Evolutionary conservation across 192 early-diverging fungal species (phyloP).

Genomic region (Pilobolus umbonatus): DNA sequence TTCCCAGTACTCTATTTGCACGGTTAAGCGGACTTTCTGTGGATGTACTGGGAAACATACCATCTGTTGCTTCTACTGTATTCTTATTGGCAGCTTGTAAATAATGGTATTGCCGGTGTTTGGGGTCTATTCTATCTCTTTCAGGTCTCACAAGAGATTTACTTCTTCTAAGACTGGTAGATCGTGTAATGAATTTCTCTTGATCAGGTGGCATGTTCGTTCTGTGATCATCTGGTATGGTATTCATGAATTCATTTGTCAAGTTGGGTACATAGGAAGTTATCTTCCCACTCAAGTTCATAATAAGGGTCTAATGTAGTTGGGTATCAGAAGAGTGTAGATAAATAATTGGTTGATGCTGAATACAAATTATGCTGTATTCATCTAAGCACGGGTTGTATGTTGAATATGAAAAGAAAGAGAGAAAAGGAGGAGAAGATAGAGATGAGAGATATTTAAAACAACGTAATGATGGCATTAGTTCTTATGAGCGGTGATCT

Average conservation of each 20-base stretch:
- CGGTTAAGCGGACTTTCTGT: conserved; percentile 30
- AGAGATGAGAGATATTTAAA: no score
- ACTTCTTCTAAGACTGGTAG: conserved; percentile 38
- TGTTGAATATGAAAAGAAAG: neutral
- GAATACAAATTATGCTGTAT: neutral
- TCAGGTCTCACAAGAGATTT: conserved; percentile 71
- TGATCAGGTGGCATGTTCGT: conserved; percentile 8
- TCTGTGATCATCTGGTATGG: conserved; percentile 6
- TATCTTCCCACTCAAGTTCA: neutral
- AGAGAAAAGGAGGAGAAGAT: neutral
- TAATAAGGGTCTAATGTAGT: no score
- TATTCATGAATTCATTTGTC: neutral
- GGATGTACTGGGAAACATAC: conserved; percentile 14
- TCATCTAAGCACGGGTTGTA: neutral
- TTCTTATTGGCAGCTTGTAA: conserved; percentile 25
- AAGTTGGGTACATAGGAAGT: neutral
- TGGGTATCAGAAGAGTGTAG: neutral
- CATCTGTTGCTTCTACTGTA: conserved; percentile 21
- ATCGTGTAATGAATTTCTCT: conserved; percentile 2
- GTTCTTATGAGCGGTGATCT: no score
- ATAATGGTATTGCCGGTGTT: conserved; percentile 45
- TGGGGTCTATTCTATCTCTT: conserved; percentile 46
- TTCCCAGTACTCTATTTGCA: conserved; percentile 34
- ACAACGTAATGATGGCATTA: no score
- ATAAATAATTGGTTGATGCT: neutral